Base-by-base conservation (phyloP, 371 early-diverging fungal species). In the Lichtheimia corymbifera region DNA sequence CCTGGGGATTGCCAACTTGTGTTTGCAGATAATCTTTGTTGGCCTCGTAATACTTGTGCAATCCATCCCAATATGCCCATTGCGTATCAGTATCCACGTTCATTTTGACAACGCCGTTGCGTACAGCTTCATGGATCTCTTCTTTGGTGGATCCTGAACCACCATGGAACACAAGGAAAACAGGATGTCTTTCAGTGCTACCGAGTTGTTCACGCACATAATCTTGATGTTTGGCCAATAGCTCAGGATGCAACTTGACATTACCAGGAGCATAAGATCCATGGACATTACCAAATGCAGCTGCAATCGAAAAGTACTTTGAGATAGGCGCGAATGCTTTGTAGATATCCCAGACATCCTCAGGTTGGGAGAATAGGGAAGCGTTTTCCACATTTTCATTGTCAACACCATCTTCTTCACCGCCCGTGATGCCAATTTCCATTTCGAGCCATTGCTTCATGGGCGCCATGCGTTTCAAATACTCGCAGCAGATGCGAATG, bases 351-450 rank as follows among this genome's bases (percentile, higher is more conserved):
- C 89, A 91, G 62, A 95, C 91, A 70, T 95, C 95, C 73, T 93
- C 91, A 35, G 95, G 94, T 70, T 93, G 94, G 43, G 94, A 93
- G 81, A 93, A 95, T 4, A 95, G 83, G 17, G 89, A 65, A 59
- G 88, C 79, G 70, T 91, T 93, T 69, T 95, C 94, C 51, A 93
- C 93, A 30, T 79, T 83, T 71, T 91, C 87, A 83, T 95, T 93
- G 83, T 94, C 91, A 60, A 95, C 95, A 72, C 95, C 95, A 71
- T 95, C 63, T 80, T 94, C 95, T 81, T 94, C 95, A 63, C 95
- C 95, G 72, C 95, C 94, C 14, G 94, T 94, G 74, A 94, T 92
- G 74, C 95, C 95, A 54, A 94, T 94, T 84, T 94, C 95, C 93
- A 94, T 94, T 80, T 94, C 95, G 58, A 94, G 85, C 68, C 88